Evolutionary conservation across 2,329 filamentous ascomycete genomes (phyloP).

Genomic region (Botryotinia calthae): DNA sequence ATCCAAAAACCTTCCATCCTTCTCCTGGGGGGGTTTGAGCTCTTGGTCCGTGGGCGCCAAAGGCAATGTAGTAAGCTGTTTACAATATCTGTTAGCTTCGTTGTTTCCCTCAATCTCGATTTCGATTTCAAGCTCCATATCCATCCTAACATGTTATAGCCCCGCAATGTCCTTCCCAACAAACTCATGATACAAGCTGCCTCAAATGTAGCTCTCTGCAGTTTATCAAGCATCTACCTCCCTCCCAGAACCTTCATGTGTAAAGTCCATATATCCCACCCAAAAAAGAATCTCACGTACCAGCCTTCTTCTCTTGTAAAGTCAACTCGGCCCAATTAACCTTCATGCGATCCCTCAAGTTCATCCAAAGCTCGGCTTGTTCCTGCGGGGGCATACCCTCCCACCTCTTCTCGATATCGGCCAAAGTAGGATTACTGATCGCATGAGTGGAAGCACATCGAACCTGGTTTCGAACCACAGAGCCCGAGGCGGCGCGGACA

Average conservation of each 20-base stretch:
- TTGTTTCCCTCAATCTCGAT: background rate
- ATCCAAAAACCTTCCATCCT: conserved; percentile 72
- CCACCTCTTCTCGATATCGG: conserved; percentile 99
- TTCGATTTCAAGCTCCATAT: background rate
- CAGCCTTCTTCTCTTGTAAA: conserved; percentile 96
- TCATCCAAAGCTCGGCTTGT: conserved; percentile 99
- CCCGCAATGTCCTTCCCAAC: background rate
- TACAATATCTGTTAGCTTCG: conserved; percentile 6
- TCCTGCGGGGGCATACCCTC: conserved; percentile 96
- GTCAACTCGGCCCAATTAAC: conserved; percentile 94
- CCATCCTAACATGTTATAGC: background rate
- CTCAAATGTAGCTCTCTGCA: background rate
- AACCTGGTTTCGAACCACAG: conserved; percentile 18
- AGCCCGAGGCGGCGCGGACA: conserved; percentile 20
- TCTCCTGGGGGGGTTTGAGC: conserved; percentile 80
- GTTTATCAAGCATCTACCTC: background rate
- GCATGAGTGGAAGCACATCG: conserved; percentile 61
- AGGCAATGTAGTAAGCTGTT: conserved; percentile 97
- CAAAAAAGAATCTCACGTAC: conserved; percentile 54
- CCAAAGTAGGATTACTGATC: conserved; percentile 95
- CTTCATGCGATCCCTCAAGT: conserved; percentile 98
- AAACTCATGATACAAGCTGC: background rate
- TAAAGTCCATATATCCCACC: background rate
- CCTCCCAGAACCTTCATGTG: background rate
- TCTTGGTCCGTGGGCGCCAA: conserved; percentile 93